Evolutionary conservation across 2,329 filamentous ascomycete species (phyloP), one percentile per base, ranked within the genome.

Genomic region (Chaetomiaceae sp.): DNA sequence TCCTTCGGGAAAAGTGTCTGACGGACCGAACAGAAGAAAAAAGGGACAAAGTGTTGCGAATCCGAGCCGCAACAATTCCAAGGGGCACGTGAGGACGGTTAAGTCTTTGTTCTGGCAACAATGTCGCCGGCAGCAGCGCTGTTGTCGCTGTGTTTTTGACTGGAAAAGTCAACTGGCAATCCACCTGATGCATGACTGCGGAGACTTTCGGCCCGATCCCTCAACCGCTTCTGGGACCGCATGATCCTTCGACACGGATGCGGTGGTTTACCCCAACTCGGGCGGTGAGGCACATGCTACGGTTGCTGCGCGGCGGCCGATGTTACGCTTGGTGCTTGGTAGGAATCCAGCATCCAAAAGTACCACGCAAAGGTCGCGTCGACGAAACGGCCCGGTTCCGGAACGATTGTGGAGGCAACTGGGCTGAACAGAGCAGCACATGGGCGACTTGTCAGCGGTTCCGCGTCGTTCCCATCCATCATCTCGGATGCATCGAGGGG

Each of bases 171-270:
- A 9, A 11, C 18, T n/a, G n/a, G 13, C 42, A 33, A n/a, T 13
- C 21, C 45, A 41, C 52, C 29, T 50, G 46, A 54, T 34, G 42
- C 41, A 16, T 34, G 4, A 36, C 7, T 32, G 41, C 27, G 41
- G 47, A 54, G 41, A 18, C 43, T 47, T 55, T 55, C 53, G 53
- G 53, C 32, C 53, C 53, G 53, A 55, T 48, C 41, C 40, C 45
- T 33, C 45, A 30, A 29, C 30, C 21, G 23, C 16, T 9, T 33
- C 9, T 8, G 25, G 32, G 14, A 41, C 14, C 21, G 21, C 21
- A 20, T 38, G 25, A 48, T 48, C 46, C 46, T 48, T 30, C 46
- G 13, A 25, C n/a, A 34, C 23, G 33, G 25, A 41, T 11, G 16
- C 46, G 46, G 46, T 18, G 25, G 34, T 48, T 48, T 48, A 23